Evolutionary conservation across 1,284 basidiomycete genomes (phyloP).

Genomic region (Kwoniella shivajii): DNA sequence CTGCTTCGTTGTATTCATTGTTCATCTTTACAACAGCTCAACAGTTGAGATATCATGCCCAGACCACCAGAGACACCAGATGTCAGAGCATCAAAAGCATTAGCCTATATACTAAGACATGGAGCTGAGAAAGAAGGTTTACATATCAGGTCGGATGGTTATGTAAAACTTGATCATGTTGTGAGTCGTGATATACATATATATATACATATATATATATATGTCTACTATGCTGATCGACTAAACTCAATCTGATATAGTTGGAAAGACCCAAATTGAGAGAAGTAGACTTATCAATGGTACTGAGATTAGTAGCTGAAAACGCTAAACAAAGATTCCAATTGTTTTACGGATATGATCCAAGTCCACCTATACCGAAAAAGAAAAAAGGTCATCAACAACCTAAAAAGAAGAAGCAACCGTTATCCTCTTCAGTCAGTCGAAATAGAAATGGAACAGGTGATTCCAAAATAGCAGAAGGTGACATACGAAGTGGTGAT

Average conservation of each 20-base stretch:
- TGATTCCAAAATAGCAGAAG: not conserved
- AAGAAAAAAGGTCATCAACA: conserved; percentile 30
- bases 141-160: conserved; percentile 75
- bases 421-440: not conserved
- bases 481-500: not conserved
- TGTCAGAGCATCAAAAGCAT: conserved; percentile 68
- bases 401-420: not conserved
- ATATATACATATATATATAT: not conserved
- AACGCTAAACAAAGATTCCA: conserved; percentile 80
- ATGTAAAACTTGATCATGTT: conserved; percentile 69
- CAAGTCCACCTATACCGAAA: conserved; percentile 40
- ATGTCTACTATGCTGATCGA: not conserved
- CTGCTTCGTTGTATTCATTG: not conserved
- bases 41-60: conserved; percentile 28
- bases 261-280: conserved; percentile 61
- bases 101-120: conserved; percentile 83
- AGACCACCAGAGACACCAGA: conserved; percentile 55
- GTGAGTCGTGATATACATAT: conserved; percentile 62
- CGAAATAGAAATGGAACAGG: not conserved
- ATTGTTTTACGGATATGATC: conserved; percentile 64
- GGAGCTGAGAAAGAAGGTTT: conserved; percentile 76
- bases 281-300: conserved; percentile 60
- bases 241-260: conserved; percentile 43
- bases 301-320: conserved; percentile 71
- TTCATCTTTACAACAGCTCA: not conserved